Evolutionary conservation across 2,329 filamentous ascomycete species (phyloP).

Genomic region (Tolypocladium paradoxum): DNA sequence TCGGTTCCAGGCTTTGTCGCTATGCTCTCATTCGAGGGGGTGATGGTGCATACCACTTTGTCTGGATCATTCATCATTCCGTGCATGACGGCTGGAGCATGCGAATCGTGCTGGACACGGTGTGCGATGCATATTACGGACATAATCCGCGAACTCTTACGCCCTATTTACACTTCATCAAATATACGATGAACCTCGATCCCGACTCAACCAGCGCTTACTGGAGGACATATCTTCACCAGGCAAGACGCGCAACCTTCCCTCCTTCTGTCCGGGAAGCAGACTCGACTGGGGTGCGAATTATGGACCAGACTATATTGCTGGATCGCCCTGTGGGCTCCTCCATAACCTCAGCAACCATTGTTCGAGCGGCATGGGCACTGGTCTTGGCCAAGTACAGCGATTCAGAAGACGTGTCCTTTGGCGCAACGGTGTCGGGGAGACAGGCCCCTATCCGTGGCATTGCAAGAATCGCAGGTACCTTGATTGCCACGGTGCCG

Average conservation of each 20-base stretch:
- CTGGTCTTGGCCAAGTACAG: conserved; percentile 11
- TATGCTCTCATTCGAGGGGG: neutral
- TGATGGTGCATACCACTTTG: conserved; percentile 3
- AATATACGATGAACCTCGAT: conserved; percentile 1
- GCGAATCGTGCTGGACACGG: neutral
- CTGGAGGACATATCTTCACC: conserved; percentile 1
- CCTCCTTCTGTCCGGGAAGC: neutral
- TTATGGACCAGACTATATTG: neutral
- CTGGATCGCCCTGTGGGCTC: neutral
- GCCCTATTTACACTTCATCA: conserved; percentile 6
- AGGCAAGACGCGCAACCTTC: conserved; percentile 3
- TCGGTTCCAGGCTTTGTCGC: no score
- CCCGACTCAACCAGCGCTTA: neutral
- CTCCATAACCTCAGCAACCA: conserved; percentile 7
- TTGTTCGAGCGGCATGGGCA: conserved; percentile 14
- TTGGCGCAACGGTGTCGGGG: conserved; percentile 17
- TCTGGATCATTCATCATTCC: conserved; percentile 12
- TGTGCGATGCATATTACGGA: conserved; percentile 2
- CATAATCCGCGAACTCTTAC: neutral
- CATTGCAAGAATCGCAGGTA: conserved; percentile 16
- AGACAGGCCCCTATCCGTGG: conserved; percentile 14
- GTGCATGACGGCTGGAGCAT: conserved; percentile 13
- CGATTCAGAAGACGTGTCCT: conserved; percentile 11
- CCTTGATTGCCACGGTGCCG: conserved; percentile 19
- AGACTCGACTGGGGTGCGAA: neutral